These are phyloP conservation scores for Liquidambar formosana DNA, from an alignment of 164 flowering plant species.

Conservation along the genomic window DNA sequence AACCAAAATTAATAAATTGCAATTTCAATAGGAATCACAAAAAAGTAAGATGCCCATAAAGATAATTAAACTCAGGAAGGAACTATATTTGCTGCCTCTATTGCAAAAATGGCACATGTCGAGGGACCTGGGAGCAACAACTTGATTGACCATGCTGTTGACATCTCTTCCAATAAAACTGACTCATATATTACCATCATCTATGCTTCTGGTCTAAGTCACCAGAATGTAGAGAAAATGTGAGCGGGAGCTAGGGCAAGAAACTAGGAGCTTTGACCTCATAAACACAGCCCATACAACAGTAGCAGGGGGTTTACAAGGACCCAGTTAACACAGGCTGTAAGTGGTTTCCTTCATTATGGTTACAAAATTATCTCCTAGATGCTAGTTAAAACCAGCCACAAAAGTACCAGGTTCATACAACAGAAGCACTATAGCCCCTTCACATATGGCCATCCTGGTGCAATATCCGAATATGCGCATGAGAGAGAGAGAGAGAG, in stretches of 20 bases:
- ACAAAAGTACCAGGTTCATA: not conserved
- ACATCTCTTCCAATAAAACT: not conserved
- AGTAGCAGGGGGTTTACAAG: not conserved
- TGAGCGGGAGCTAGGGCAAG: not conserved
- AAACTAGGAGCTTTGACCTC: not conserved
- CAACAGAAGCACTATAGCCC: not conserved
- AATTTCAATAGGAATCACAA: not conserved
- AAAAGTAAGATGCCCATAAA: not conserved
- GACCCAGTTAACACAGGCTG: not conserved
- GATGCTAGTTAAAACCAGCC: not conserved
- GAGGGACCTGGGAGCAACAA: not conserved
- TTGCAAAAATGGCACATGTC: not conserved
- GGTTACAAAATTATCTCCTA: not conserved
- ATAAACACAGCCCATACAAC: not conserved
- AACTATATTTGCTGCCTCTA: not conserved
- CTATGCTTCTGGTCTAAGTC: not conserved
- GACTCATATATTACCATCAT: not conserved
- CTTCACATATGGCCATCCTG: not conserved
- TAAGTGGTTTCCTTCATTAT: not conserved
- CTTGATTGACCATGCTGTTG: not conserved
- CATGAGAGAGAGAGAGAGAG: conserved; percentile 1
- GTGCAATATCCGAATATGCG: too few species aligned
- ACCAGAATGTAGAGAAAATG: not conserved
- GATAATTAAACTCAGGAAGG: conserved; percentile 1
- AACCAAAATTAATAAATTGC: not conserved